Conservation (phyloP, 371 early-diverging fungal genomes). For the Mucor sp. region DNA sequence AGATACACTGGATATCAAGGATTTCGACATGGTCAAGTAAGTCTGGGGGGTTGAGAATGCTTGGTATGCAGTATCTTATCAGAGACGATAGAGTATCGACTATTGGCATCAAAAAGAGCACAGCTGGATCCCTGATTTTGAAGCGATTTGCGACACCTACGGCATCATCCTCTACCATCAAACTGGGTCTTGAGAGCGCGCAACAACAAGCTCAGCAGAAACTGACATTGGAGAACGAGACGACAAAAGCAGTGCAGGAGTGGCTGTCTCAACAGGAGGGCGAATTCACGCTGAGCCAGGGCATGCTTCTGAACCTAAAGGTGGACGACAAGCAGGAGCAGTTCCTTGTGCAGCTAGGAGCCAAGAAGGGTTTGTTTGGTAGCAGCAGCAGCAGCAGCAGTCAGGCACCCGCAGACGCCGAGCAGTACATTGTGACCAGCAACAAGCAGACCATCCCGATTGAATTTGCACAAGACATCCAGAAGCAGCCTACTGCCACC, state of each 20-base stretch:
- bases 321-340: slow-evolving; percentile 7
- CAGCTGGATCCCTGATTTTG: slow-evolving; percentile 33
- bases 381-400: slow-evolving; percentile 13
- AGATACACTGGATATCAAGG: slow-evolving; percentile 18
- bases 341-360: slow-evolving; percentile 37
- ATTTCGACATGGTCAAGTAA: slow-evolving; percentile 34
- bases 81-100: slow-evolving; percentile 41
- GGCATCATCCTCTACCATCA: slow-evolving; percentile 19
- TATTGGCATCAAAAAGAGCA: slow-evolving; percentile 29
- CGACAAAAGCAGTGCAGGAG: slow-evolving; percentile 25
- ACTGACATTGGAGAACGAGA: slow-evolving; percentile 22
- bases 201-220: slow-evolving; percentile 37
- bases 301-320: slow-evolving; percentile 14
- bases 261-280: slow-evolving; percentile 20
- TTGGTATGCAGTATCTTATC: not conserved
- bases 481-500: slow-evolving; percentile 8
- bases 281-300: slow-evolving; percentile 31
- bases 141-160: slow-evolving; percentile 21
- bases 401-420: slow-evolving; percentile 16
- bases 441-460: slow-evolving; percentile 32
- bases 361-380: slow-evolving; percentile 37
- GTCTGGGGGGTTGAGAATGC: not conserved
- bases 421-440: slow-evolving; percentile 37
- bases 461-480: slow-evolving; percentile 55
- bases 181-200: slow-evolving; percentile 44